Evolutionary conservation across 495 filamentous ascomycete species (phyloP).

Genomic region (Penicillium bialowiezense): DNA sequence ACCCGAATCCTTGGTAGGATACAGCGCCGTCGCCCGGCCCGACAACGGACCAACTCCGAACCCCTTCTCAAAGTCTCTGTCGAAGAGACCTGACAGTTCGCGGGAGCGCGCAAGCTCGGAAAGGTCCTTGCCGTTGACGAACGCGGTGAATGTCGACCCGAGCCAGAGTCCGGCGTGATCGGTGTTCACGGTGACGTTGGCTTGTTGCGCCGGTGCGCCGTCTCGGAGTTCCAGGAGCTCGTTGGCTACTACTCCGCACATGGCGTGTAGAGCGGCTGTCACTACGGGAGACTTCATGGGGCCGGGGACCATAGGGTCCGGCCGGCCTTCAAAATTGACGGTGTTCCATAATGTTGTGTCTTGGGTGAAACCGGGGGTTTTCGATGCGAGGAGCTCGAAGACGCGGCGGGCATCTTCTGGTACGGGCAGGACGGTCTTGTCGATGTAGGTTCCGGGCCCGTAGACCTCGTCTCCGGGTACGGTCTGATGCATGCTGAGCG

Average conservation of each 20-base stretch:
- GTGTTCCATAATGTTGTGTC: constrained; percentile 18
- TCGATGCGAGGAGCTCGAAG: constrained; percentile 16
- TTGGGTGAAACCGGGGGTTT: constrained; percentile 22
- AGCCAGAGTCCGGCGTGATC: constrained; percentile 28
- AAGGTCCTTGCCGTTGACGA: constrained; percentile 18
- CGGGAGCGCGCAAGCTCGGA: constrained; percentile 7
- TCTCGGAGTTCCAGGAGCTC: constrained; percentile 21
- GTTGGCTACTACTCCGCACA: constrained; percentile 24
- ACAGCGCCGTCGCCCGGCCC: constrained; percentile 24
- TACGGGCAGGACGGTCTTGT: constrained; percentile 19
- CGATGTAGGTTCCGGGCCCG: constrained; percentile 24
- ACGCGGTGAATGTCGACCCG: constrained; percentile 14
- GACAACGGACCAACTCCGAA: constrained; percentile 19
- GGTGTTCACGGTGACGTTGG: constrained; percentile 15
- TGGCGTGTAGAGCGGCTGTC: constrained; percentile 24
- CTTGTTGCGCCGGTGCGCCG: constrained; percentile 3
- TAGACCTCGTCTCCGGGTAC: constrained; percentile 16
- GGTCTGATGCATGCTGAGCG: constrained; percentile 20
- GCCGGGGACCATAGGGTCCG: constrained; percentile 23
- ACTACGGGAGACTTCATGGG: constrained; percentile 25
- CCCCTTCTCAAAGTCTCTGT: constrained; percentile 21
- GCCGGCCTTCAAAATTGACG: constrained; percentile 19
- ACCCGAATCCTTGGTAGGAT: constrained; percentile 21
- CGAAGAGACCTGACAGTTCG: constrained; percentile 13
- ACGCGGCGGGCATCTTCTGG: constrained; percentile 23